Conservation (phyloP, 2,329 filamentous ascomycete species). For the Apiospora aurea region DNA sequence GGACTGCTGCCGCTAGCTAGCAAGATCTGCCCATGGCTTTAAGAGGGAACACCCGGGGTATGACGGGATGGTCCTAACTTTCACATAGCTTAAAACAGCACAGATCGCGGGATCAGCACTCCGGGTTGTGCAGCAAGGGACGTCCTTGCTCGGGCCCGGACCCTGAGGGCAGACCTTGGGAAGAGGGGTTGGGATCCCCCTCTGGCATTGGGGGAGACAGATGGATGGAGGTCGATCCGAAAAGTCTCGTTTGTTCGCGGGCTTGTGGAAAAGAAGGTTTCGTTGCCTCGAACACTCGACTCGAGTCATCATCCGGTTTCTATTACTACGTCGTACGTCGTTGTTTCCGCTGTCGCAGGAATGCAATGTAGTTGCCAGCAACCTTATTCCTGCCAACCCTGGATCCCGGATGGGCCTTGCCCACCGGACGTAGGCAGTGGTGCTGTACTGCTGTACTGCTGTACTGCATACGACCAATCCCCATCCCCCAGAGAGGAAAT, state of each 20-base stretch:
- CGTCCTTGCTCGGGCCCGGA: conserved; percentile 8
- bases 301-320: conserved; percentile 14
- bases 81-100: not conserved
- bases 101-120: conserved; percentile 5
- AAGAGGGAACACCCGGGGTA: not conserved
- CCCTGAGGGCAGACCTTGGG: not conserved
- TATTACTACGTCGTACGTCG: not conserved
- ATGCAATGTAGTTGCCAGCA: not conserved
- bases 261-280: not conserved
- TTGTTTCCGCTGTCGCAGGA: not conserved
- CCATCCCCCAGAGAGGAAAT: too few species aligned
- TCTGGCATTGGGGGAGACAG: not conserved
- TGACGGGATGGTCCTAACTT: conserved; percentile 14
- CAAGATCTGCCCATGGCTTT: not conserved
- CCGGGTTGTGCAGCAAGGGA: not conserved
- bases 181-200: not conserved
- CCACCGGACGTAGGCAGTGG: not conserved
- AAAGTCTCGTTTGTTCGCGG: not conserved
- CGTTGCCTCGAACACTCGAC: not conserved
- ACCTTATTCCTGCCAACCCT: not conserved
- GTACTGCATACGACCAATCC: not conserved
- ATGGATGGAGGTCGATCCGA: conserved; percentile 7
- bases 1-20: not conserved
- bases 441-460: not conserved
- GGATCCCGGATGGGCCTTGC: not conserved